A percentile compares a stretch with the other conserved stretches of the same genome.
phyloP scores from a whole-genome alignment of 306 rosid genomes.

The Casuarina cunninghamiana region DNA sequence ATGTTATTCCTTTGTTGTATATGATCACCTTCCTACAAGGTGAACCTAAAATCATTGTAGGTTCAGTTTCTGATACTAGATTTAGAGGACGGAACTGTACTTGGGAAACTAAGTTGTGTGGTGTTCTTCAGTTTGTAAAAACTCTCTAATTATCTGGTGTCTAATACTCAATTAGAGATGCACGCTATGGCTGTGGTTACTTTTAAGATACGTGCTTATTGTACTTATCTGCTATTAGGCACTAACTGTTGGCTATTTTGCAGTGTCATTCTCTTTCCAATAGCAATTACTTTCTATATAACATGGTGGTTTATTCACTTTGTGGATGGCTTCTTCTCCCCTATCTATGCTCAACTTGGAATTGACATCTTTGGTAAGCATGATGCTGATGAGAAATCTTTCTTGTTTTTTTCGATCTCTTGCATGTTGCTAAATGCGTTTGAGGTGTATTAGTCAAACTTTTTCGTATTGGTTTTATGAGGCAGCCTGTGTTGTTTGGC shows the following conservation, averaged over 20 bases:
- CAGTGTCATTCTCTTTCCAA: constrained; percentile 88
- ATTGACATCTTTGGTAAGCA: constrained; percentile 78
- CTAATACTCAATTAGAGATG: not conserved
- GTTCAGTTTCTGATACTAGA: not conserved
- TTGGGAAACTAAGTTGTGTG: not conserved
- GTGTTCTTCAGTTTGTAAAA: not conserved
- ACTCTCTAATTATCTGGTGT: not conserved
- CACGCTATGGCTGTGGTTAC: not conserved
- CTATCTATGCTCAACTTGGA: constrained; percentile 86
- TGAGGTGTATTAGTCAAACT: constrained; percentile 12
- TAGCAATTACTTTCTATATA: constrained; percentile 86
- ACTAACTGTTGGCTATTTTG: constrained; percentile 44
- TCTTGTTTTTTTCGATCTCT: constrained; percentile 7
- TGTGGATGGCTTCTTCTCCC: constrained; percentile 89
- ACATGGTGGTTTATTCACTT: constrained; percentile 98
- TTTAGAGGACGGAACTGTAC: not conserved
- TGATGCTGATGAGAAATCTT: constrained; percentile 3
- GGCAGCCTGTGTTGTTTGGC: not conserved
- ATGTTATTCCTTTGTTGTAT: not conserved
- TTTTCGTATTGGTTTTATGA: not conserved
- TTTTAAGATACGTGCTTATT: not conserved
- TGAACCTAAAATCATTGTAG: not conserved
- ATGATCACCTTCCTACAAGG: not conserved
- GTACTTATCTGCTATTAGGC: not conserved
- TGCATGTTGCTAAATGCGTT: not conserved